Conservation (phyloP, 768 basidiomycete species). For the Boletus rufocinnamomeus region DNA sequence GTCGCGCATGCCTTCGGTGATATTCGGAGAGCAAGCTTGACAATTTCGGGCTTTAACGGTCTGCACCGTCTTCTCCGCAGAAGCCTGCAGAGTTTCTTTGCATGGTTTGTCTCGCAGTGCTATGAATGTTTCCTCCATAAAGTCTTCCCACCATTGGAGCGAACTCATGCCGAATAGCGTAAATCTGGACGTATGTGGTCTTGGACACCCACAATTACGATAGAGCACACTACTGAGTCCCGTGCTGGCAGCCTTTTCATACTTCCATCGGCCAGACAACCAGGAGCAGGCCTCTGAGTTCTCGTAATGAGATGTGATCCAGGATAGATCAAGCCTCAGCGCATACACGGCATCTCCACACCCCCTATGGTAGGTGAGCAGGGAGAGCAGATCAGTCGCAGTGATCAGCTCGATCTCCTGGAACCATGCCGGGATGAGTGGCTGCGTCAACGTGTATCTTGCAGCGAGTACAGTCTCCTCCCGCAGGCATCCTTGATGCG, state of each 20-base stretch:
- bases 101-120: no score
- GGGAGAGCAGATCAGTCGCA: conserved; percentile 24
- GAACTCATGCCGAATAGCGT: not conserved
- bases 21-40: not conserved
- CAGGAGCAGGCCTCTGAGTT: conserved; percentile 9
- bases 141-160: no score
- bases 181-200: not conserved
- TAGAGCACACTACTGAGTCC: no score
- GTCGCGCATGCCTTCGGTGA: conserved; percentile 17
- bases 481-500: not conserved
- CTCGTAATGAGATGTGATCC: conserved; percentile 15
- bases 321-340: conserved; percentile 1
- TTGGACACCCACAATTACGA: not conserved
- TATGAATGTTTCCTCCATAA: no score
- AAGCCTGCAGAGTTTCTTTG: conserved; percentile 4
- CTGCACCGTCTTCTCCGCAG: conserved; percentile 5
- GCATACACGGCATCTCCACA: conserved; percentile 18
- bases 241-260: no score
- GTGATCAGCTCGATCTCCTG: conserved; percentile 31
- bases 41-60: not conserved
- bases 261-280: not conserved
- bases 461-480: not conserved
- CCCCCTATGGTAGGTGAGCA: conserved; percentile 23
- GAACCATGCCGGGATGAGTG: conserved; percentile 24
- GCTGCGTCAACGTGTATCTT: conserved; percentile 23